Conservation (phyloP, 345 rosid species). For the Arabidopsis suecica region DNA sequence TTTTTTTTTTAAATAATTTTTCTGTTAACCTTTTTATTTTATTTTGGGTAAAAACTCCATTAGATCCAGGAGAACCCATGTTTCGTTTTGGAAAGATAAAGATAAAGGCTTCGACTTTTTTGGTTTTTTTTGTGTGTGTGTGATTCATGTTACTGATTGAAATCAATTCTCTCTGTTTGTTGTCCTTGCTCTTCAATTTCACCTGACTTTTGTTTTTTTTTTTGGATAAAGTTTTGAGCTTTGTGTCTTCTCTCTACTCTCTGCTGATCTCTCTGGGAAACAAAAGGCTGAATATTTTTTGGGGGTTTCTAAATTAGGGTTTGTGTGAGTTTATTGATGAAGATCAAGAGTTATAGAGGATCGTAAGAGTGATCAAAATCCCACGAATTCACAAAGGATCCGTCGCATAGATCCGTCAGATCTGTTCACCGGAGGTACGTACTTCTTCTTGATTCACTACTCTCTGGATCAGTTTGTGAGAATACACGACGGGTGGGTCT, state of each 20-base stretch:
- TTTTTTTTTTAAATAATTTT: not conserved
- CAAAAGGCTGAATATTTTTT: slow-evolving; percentile 7
- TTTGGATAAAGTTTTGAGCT: slow-evolving; percentile 34
- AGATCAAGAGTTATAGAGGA: slow-evolving; percentile 21
- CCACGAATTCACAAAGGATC: slow-evolving; percentile 29
- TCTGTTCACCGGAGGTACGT: slow-evolving; percentile 35
- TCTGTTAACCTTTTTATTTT: slow-evolving; percentile 3
- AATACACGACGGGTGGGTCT: not conserved
- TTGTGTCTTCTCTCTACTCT: slow-evolving; percentile 19
- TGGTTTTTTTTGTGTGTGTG: not conserved
- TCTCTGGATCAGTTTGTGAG: not conserved
- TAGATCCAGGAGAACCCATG: slow-evolving; percentile 47
- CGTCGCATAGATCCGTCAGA: slow-evolving; percentile 41
- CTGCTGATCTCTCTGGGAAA: not conserved
- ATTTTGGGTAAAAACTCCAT: slow-evolving; percentile 21
- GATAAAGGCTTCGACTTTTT: slow-evolving; percentile 39
- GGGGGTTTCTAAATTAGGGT: slow-evolving; percentile 24
- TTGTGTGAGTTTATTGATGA: slow-evolving; percentile 9
- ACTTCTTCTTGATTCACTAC: slow-evolving; percentile 31
- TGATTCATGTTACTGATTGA: slow-evolving; percentile 30
- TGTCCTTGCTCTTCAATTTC: slow-evolving; percentile 25
- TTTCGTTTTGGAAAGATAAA: slow-evolving; percentile 42
- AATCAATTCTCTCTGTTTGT: slow-evolving; percentile 19
- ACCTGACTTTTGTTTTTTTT: slow-evolving; percentile 34
- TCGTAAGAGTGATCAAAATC: slow-evolving; percentile 11